Conservation (phyloP, 2,329 filamentous ascomycete species). For the Arthrobotrys sinensis region DNA sequence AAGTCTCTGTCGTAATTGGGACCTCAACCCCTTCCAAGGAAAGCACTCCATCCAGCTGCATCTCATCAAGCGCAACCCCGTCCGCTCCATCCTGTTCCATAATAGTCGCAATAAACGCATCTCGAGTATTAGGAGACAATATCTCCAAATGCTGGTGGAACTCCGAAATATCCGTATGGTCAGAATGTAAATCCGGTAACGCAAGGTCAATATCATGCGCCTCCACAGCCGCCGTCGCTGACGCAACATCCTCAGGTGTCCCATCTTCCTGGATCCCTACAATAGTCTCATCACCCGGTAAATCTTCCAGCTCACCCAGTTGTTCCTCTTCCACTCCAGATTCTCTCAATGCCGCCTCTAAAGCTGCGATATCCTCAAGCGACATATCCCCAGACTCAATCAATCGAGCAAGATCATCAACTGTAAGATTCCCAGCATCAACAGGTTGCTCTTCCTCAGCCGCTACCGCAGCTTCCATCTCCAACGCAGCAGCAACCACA, state of each 20-base stretch:
- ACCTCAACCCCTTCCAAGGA: not conserved
- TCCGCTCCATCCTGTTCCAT: slow-evolving; percentile 27
- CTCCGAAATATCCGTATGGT: slow-evolving; percentile 55
- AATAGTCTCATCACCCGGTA: slow-evolving; percentile 7
- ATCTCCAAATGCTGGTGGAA: slow-evolving; percentile 49
- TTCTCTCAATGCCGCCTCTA: slow-evolving; percentile 47
- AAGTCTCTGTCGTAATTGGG: not conserved
- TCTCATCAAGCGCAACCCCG: slow-evolving; percentile 23
- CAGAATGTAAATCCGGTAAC: slow-evolving; percentile 44
- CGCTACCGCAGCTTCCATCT: slow-evolving; percentile 21
- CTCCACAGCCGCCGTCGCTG: not conserved
- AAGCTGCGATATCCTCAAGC: slow-evolving; percentile 47
- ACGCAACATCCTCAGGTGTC: not conserved
- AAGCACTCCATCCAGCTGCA: slow-evolving; percentile 25
- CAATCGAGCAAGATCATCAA: slow-evolving; percentile 36
- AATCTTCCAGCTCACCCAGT: not conserved
- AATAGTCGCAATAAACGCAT: slow-evolving; percentile 41
- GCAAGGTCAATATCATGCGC: slow-evolving; percentile 13
- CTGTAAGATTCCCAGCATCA: slow-evolving; percentile 19
- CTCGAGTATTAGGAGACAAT: slow-evolving; percentile 39
- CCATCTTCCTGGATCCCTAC: slow-evolving; percentile 1
- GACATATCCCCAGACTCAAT: slow-evolving; percentile 55
- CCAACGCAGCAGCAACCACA: not conserved
- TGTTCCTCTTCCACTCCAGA: slow-evolving; percentile 19
- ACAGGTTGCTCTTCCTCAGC: slow-evolving; percentile 14